phyloP scores from a whole-genome alignment of 2,329 filamentous ascomycete species.

The Calonectria pseudoreteaudii region DNA sequence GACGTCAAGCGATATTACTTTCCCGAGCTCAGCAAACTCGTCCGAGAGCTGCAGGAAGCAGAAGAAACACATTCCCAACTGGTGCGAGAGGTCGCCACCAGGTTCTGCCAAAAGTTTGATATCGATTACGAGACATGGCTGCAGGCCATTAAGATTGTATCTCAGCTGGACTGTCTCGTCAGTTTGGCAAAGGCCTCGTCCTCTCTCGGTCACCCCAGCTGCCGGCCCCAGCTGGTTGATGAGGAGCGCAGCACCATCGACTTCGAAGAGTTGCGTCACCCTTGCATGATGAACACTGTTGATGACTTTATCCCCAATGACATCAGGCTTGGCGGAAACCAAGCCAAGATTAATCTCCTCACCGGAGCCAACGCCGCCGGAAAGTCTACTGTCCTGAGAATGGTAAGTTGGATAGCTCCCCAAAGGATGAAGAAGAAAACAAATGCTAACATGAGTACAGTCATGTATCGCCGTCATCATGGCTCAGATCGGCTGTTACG shows the following conservation, averaged over 20 bases:
- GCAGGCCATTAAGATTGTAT: slow-evolving; percentile 87
- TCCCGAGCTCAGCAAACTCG: slow-evolving; percentile 81
- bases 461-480: slow-evolving; percentile 97
- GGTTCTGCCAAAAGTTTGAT: slow-evolving; percentile 91
- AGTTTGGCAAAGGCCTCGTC: slow-evolving; percentile 90
- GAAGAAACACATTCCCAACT: slow-evolving; percentile 95
- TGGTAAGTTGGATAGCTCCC: slow-evolving; percentile 68
- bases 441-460: slow-evolving; percentile 57
- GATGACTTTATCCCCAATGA: slow-evolving; percentile 98
- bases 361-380: slow-evolving; percentile 97
- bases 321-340: slow-evolving; percentile 83
- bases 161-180: slow-evolving; percentile 94
- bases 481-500: slow-evolving; percentile 94
- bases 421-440: neutral
- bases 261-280: slow-evolving; percentile 92
- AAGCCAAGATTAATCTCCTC: slow-evolving; percentile 87
- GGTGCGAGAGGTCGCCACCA: slow-evolving; percentile 83
- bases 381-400: slow-evolving; percentile 95
- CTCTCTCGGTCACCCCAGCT: slow-evolving; percentile 86
- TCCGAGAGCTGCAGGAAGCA: slow-evolving; percentile 90
- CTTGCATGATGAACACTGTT: slow-evolving; percentile 90
- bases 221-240: slow-evolving; percentile 88
- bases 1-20: slow-evolving; percentile 96
- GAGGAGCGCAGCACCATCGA: slow-evolving; percentile 88
- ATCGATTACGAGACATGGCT: slow-evolving; percentile 88